These are phyloP conservation scores for Aspergillus aculeatus DNA, from an alignment of 2,329 filamentous ascomycete genomes.

Conservation along the genomic window DNA sequence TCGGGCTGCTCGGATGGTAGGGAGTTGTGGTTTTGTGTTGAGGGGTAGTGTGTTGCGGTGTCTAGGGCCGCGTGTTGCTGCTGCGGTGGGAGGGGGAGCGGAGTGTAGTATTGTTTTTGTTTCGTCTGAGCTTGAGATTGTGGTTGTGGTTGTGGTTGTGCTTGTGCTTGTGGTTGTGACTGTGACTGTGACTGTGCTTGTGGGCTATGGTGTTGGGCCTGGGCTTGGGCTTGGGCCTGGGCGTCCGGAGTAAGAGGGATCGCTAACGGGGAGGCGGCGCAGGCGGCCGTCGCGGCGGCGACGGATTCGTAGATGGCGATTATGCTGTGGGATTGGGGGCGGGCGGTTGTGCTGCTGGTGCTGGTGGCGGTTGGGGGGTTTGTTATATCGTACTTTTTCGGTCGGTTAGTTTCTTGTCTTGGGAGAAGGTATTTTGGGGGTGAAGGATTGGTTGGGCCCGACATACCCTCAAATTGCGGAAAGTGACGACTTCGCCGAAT, in stretches of 20 bases:
- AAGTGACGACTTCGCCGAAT: slow-evolving; percentile 43
- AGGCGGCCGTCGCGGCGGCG: slow-evolving; percentile 35
- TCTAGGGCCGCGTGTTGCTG: not conserved
- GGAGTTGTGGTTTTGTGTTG: not conserved
- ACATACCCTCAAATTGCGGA: slow-evolving; percentile 37
- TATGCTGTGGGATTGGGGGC: slow-evolving; percentile 18
- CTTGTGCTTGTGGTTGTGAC: not conserved
- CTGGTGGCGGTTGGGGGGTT: slow-evolving; percentile 10
- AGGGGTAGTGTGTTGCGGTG: not conserved
- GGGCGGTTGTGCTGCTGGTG: slow-evolving; percentile 8
- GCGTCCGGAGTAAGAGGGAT: slow-evolving; percentile 12
- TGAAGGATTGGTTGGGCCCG: too few relatives aligned
- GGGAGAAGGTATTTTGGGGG: too few relatives aligned
- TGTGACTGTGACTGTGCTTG: not conserved
- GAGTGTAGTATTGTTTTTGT: not conserved
- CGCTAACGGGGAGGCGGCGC: slow-evolving; percentile 33
- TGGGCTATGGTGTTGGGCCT: too few relatives aligned
- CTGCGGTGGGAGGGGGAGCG: not conserved
- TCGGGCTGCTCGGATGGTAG: not conserved
- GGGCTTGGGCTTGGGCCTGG: too few relatives aligned
- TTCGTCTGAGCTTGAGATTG: too few relatives aligned
- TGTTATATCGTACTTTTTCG: slow-evolving; percentile 32
- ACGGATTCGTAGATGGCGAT: slow-evolving; percentile 38
- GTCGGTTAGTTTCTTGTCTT: not conserved
- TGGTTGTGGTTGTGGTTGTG: not conserved